Conservation (phyloP, 257 asterid genomes). For the Craterostigma plantagineum region DNA sequence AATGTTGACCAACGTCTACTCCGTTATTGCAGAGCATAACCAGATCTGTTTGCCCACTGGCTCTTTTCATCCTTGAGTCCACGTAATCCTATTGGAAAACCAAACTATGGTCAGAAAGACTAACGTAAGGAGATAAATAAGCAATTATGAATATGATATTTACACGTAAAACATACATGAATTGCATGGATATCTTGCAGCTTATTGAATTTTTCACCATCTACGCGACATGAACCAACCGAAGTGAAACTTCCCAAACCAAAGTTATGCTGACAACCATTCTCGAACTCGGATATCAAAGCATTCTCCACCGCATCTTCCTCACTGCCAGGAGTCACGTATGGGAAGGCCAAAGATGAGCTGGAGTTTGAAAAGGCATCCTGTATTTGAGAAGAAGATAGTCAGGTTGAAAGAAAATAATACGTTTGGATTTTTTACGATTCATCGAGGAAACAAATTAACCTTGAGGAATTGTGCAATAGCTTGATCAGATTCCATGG, state of each 20-base stretch:
- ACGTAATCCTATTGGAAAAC: conserved; percentile 42
- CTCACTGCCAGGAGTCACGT: conserved; percentile 46
- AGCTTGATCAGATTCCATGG: conserved; percentile 35
- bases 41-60: conserved; percentile 40
- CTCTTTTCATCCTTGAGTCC: conserved; percentile 35
- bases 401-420: neutral
- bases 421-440: conserved; percentile 6
- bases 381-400: conserved; percentile 22
- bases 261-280: conserved; percentile 38
- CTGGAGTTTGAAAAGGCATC: conserved; percentile 55
- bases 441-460: conserved; percentile 10
- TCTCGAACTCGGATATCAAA: conserved; percentile 59
- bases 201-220: conserved; percentile 40
- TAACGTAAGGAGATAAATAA: neutral
- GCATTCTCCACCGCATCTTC: conserved; percentile 43
- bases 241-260: conserved; percentile 39
- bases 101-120: conserved; percentile 2
- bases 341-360: conserved; percentile 79
- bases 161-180: conserved; percentile 30
- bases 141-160: conserved; percentile 1
- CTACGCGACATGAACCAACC: conserved; percentile 53
- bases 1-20: conserved; percentile 23
- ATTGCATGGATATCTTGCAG: conserved; percentile 45
- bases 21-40: conserved; percentile 40
- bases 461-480: conserved; percentile 80